Evolutionary conservation across 371 early-diverging fungal species (phyloP).

Genomic region (Phascolomyces articulosus): DNA sequence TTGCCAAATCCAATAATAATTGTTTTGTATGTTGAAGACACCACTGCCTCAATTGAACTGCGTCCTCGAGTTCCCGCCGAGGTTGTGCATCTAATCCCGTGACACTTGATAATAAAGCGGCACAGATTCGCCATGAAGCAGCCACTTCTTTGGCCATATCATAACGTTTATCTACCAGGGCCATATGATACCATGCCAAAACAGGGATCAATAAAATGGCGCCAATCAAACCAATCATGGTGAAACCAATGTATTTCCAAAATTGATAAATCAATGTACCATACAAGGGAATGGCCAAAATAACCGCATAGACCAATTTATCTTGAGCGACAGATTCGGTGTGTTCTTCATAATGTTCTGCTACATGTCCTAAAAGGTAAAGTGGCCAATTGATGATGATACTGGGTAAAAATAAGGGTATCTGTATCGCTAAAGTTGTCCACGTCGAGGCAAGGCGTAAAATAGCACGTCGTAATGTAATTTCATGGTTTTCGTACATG

Average conservation of each 20-base stretch:
- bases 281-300: conserved; percentile 42
- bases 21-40: conserved; percentile 29
- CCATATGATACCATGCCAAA: conserved; percentile 56
- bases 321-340: conserved; percentile 59
- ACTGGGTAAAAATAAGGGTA: conserved; percentile 62
- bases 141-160: conserved; percentile 47
- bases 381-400: conserved; percentile 58
- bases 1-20: conserved; percentile 24
- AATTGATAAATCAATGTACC: conserved; percentile 31
- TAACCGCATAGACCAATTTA: conserved; percentile 44
- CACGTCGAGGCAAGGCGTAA: conserved; percentile 40
- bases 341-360: conserved; percentile 50
- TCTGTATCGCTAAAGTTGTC: conserved; percentile 38
- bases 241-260: conserved; percentile 37
- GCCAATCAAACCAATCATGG: conserved; percentile 27
- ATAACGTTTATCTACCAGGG: conserved; percentile 51
- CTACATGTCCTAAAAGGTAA: conserved; percentile 45
- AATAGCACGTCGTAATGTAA: conserved; percentile 36
- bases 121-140: conserved; percentile 51
- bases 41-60: conserved; percentile 40
- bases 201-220: conserved; percentile 40
- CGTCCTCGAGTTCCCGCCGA: conserved; percentile 40
- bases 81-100: conserved; percentile 25
- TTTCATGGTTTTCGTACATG: conserved; percentile 46
- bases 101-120: conserved; percentile 37